Base-by-base conservation (phyloP, 768 basidiomycete genomes). In the Trametes villosa region DNA sequence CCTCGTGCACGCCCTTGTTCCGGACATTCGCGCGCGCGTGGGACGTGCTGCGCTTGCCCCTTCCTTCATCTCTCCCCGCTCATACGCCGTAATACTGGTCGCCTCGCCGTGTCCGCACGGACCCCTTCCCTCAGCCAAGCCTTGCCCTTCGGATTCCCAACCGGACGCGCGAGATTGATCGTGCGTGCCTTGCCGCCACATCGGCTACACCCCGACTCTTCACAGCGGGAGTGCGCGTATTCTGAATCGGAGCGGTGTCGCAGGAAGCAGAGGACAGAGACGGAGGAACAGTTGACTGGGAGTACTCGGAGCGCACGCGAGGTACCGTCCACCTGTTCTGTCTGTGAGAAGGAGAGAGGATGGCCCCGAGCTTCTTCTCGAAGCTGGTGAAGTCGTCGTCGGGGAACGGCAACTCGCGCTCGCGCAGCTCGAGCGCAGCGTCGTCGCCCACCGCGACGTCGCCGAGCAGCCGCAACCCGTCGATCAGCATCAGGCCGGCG, bases 341-440 rank as follows among this genome's bases (percentile, higher is more conserved):
- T 49, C 20, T 26, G 45, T 24, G 22, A 36, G 26, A 13, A 57
- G 24, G 24, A 33, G 38, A 38, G 53, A 50, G 18, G 47, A 67
- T 70, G 66, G 65, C 72, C 36, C 71, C 72, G 18, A 64, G 56
- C 41, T 72, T 73, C 60, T 59, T 73, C 62, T 65, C 71, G 20
- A 73, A 73, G 59, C 55, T 73, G 31, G 70, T 72, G 24, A 68
- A 67, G 54, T 54, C 59, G 45, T 62, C 53, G 29, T 31, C 54
- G 31, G 38, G 60, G 44, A 63, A 30, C 53, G 29, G 36, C 40
- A 50, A 57, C 49, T 64, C 60, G 52, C 65, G 53, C 59, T 68
- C 66, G 33, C 57, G 57, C 47, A 38, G 58, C 47, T 61, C 57
- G 48, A 65, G 61, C 52, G 31, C 57, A 3, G 52, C 56, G 27